These are phyloP conservation scores for Saprolegnia parasitica DNA, from an alignment of 352 stramenopile genomes.

Conservation along the genomic window DNA sequence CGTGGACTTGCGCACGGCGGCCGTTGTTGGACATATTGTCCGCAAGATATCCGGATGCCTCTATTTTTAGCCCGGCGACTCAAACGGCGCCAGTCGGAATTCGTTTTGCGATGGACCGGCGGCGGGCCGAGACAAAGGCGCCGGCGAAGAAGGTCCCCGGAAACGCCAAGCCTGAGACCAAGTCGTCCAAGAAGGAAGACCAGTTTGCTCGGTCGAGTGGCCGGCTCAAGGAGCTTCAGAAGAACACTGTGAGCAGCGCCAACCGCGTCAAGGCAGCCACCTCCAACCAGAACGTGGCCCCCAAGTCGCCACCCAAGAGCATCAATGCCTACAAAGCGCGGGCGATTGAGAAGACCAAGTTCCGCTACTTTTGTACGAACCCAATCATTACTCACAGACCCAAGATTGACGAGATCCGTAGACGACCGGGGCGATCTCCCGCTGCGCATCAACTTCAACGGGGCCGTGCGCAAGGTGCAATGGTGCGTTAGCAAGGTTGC, in stretches of 20 bases:
- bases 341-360: slow-evolving; percentile 67
- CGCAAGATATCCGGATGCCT: no score
- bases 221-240: slow-evolving; percentile 22
- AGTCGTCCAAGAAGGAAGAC: background rate
- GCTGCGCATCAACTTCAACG: slow-evolving; percentile 67
- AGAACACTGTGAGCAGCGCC: slow-evolving; percentile 22
- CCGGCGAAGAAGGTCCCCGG: no score
- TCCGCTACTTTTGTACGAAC: slow-evolving; percentile 78
- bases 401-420: slow-evolving; percentile 27
- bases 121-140: no score
- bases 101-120: no score
- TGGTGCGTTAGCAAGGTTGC: slow-evolving; percentile 9
- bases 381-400: background rate
- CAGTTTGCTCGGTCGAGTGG: background rate
- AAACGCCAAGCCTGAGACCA: background rate
- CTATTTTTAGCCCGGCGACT: no score
- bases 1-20: no score
- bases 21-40: no score
- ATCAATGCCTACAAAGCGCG: slow-evolving; percentile 55
- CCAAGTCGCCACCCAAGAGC: slow-evolving; percentile 38
- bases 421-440: slow-evolving; percentile 69
- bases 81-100: no score
- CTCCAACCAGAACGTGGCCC: background rate
- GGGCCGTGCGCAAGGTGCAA: slow-evolving; percentile 55
- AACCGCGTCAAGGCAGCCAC: slow-evolving; percentile 11